Conservation (phyloP, 2,329 filamentous ascomycete species). For the Verruconis gallopava region DNA sequence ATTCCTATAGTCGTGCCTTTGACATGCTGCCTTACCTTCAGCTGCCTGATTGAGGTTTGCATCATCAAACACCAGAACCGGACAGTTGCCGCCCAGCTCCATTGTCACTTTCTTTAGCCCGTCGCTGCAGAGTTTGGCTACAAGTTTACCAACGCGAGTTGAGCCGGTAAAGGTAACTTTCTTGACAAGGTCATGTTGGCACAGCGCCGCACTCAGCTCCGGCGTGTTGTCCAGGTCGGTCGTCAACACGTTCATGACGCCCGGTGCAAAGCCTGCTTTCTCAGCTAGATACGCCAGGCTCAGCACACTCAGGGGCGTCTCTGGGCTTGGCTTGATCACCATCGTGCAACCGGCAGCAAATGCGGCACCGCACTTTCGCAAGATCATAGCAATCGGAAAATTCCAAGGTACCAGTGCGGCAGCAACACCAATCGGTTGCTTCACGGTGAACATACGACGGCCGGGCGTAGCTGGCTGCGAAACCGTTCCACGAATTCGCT, state of each 20-base stretch:
- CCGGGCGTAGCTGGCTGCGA: conserved; percentile 47
- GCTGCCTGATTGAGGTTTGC: conserved; percentile 46
- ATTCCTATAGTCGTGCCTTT: background rate
- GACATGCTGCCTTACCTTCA: conserved; percentile 23
- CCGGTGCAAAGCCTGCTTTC: conserved; percentile 44
- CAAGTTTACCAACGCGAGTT: conserved; percentile 48
- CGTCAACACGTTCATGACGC: conserved; percentile 48
- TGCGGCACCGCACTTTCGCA: conserved; percentile 55
- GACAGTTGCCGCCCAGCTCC: conserved; percentile 52
- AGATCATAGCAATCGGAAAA: conserved; percentile 54
- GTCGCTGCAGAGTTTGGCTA: conserved; percentile 46
- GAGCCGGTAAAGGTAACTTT: conserved; percentile 51
- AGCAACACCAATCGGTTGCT: conserved; percentile 59
- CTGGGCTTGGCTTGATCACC: conserved; percentile 58
- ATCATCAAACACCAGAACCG: conserved; percentile 52
- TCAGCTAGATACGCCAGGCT: conserved; percentile 41
- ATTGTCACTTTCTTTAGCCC: conserved; percentile 52
- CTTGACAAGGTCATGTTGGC: conserved; percentile 44
- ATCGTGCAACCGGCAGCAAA: conserved; percentile 62
- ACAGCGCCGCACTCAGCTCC: conserved; percentile 40
- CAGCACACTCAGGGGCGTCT: conserved; percentile 47
- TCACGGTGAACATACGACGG: conserved; percentile 56
- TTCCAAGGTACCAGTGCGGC: conserved; percentile 63
- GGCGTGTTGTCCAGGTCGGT: conserved; percentile 45
- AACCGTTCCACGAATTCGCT: conserved; percentile 50